Evolutionary conservation across 805 yeast genomes (phyloP).

Genomic region (Yarrowia sp.): DNA sequence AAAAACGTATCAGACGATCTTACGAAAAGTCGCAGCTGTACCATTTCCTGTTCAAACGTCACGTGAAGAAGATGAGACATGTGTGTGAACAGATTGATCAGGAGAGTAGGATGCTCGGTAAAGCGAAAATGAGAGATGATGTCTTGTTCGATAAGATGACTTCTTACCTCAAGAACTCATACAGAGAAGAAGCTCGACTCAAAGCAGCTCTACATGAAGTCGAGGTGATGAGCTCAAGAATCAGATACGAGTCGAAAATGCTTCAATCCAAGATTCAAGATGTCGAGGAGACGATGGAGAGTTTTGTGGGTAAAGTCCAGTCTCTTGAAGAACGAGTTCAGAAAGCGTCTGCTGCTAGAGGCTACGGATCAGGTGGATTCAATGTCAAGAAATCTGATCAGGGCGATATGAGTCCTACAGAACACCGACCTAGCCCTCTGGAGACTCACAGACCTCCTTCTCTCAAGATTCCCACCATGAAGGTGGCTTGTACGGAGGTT

Average conservation of each 20-base stretch:
- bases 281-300: constrained; percentile 57
- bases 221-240: constrained; percentile 35
- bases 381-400: neutral
- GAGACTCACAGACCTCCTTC: constrained; percentile 5
- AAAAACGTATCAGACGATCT: constrained; percentile 17
- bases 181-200: constrained; percentile 18
- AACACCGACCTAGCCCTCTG: neutral
- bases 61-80: neutral
- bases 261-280: constrained; percentile 62
- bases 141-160: constrained; percentile 12
- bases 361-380: constrained; percentile 1
- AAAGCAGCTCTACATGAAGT: constrained; percentile 30
- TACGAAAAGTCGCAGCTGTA: constrained; percentile 27
- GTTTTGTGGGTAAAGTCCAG: constrained; percentile 44
- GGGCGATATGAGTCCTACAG: neutral
- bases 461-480: neutral
- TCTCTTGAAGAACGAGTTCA: constrained; percentile 9
- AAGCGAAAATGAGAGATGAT: constrained; percentile 18
- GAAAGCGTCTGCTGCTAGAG: constrained; percentile 5
- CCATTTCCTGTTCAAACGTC: constrained; percentile 22
- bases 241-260: constrained; percentile 64
- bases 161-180: constrained; percentile 26
- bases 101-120: neutral
- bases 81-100: constrained; percentile 19
- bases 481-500: neutral